These are phyloP conservation scores for Coemansia sp. DNA, from an alignment of 192 early-diverging fungal genomes.

Conservation along the genomic window DNA sequence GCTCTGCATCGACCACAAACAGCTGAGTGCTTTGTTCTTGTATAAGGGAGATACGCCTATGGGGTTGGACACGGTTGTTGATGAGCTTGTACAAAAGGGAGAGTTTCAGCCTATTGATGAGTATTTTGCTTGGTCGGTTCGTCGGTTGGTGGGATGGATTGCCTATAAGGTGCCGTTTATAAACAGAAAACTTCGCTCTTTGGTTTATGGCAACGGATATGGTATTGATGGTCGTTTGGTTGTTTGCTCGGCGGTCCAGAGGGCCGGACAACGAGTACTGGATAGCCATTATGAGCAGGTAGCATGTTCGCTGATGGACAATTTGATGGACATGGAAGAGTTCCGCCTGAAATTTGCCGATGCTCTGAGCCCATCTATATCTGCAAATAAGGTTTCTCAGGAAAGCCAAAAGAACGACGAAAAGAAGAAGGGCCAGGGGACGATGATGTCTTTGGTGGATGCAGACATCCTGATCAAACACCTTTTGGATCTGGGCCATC, in stretches of 20 bases:
- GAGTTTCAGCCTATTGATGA: slow-evolving; percentile 5
- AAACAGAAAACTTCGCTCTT: not conserved
- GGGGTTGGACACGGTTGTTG: slow-evolving; percentile 24
- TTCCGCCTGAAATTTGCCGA: slow-evolving; percentile 17
- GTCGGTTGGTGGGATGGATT: slow-evolving; percentile 26
- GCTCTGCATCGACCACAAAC: slow-evolving; percentile 17
- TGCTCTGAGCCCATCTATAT: not conserved
- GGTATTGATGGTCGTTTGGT: slow-evolving; percentile 23
- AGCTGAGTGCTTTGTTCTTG: slow-evolving; percentile 18
- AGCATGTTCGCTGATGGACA: slow-evolving; percentile 24
- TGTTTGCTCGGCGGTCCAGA: not conserved
- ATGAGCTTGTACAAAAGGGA: slow-evolving; percentile 13
- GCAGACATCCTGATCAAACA: slow-evolving; percentile 22
- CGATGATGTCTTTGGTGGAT: slow-evolving; percentile 13
- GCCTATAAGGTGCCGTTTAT: not conserved
- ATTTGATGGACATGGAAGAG: slow-evolving; percentile 28
- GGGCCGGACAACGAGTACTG: slow-evolving; percentile 12
- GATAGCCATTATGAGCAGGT: slow-evolving; percentile 18
- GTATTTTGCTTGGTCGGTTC: slow-evolving; percentile 16
- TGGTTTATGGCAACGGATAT: not conserved
- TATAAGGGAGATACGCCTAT: slow-evolving; percentile 41
- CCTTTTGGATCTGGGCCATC: slow-evolving; percentile 11
- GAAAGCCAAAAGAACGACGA: too few species aligned
- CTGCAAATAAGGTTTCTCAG: not conserved
- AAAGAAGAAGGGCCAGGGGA: not conserved